These are phyloP conservation scores for Xylariales sp. DNA, from an alignment of 2,329 filamentous ascomycete species.

Conservation along the genomic window DNA sequence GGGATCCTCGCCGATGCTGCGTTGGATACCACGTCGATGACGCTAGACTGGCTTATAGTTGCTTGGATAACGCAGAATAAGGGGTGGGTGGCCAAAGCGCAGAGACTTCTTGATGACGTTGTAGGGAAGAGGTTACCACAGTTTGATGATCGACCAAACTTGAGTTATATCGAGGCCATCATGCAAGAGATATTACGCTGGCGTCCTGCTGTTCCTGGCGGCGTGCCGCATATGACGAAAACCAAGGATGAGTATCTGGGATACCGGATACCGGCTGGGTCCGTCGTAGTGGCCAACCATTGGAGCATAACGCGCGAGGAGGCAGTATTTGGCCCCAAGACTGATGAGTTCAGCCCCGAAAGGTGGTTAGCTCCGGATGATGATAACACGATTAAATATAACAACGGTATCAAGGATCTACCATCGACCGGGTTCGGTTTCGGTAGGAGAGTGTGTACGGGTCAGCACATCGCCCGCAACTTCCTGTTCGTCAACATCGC, in stretches of 20 bases:
- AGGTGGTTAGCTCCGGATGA: slow-evolving; percentile 23
- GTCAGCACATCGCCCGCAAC: slow-evolving; percentile 43
- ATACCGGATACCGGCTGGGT: slow-evolving; percentile 37
- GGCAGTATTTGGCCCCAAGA: slow-evolving; percentile 33
- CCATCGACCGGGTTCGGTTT: slow-evolving; percentile 40
- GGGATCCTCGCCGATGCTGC: slow-evolving; percentile 25
- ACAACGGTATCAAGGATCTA: slow-evolving; percentile 21
- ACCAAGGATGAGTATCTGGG: slow-evolving; percentile 28
- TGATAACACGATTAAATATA: not conserved
- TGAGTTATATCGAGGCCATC: slow-evolving; percentile 39
- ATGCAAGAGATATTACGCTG: slow-evolving; percentile 41
- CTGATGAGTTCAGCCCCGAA: slow-evolving; percentile 27
- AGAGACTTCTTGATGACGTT: slow-evolving; percentile 34
- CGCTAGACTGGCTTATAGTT: slow-evolving; percentile 27
- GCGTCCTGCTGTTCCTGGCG: slow-evolving; percentile 33
- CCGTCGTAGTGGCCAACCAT: slow-evolving; percentile 37
- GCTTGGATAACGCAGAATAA: slow-evolving; percentile 22
- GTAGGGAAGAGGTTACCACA: slow-evolving; percentile 35
- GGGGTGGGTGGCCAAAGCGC: slow-evolving; percentile 30
- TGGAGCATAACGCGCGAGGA: slow-evolving; percentile 34
- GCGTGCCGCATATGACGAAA: slow-evolving; percentile 34
- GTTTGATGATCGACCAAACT: slow-evolving; percentile 31
- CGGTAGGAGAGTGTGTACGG: slow-evolving; percentile 38
- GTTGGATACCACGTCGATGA: slow-evolving; percentile 26
- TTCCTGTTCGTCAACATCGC: slow-evolving; percentile 37